phyloP scores from a whole-genome alignment of 1,139 yeast species.

The Saccharomyces hybrid region DNA sequence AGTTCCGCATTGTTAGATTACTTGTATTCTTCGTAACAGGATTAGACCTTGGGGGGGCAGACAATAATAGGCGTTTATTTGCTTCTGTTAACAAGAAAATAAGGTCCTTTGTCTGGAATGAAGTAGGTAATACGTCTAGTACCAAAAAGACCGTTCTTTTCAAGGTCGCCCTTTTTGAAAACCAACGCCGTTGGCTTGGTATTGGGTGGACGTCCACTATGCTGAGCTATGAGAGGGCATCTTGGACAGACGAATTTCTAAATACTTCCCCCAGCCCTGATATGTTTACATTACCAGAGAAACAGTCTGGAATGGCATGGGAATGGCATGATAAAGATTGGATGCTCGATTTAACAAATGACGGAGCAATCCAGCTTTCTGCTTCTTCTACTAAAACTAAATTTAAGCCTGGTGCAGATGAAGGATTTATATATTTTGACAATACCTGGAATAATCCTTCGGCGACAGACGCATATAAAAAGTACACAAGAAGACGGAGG shows the following conservation, averaged over 20 bases:
- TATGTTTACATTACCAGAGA: conserved; percentile 70
- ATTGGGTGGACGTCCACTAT: conserved; percentile 96
- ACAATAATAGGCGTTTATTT: conserved; percentile 27
- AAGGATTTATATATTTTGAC: conserved; percentile 83
- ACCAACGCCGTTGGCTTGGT: conserved; percentile 95
- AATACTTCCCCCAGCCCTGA: conserved; percentile 79
- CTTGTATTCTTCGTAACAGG: conserved; percentile 81
- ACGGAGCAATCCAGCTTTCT: conserved; percentile 71
- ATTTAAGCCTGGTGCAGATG: conserved; percentile 71
- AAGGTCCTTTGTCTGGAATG: conserved; percentile 13
- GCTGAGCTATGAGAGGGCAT: conserved; percentile 83
- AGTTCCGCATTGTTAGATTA: conserved; percentile 62
- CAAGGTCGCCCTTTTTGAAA: conserved; percentile 86
- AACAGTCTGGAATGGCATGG: conserved; percentile 70
- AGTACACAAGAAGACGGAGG: conserved; percentile 87
- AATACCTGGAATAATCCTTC: conserved; percentile 92
- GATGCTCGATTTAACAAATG: conserved; percentile 84
- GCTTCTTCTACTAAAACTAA: conserved; percentile 61
- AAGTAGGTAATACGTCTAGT: conserved; percentile 11
- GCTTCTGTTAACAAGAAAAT: conserved; percentile 27
- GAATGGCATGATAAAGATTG: conserved; percentile 91
- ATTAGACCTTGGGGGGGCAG: conserved; percentile 62
- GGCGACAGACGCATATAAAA: conserved; percentile 80
- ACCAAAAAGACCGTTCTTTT: conserved; percentile 63
- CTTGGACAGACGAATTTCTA: conserved; percentile 95